A percentile compares a stretch with the other conserved stretches of the same genome.
Evolutionary conservation across 2,329 filamentous ascomycete genomes (phyloP).

Genomic region (Stachybotrys echinatus): DNA sequence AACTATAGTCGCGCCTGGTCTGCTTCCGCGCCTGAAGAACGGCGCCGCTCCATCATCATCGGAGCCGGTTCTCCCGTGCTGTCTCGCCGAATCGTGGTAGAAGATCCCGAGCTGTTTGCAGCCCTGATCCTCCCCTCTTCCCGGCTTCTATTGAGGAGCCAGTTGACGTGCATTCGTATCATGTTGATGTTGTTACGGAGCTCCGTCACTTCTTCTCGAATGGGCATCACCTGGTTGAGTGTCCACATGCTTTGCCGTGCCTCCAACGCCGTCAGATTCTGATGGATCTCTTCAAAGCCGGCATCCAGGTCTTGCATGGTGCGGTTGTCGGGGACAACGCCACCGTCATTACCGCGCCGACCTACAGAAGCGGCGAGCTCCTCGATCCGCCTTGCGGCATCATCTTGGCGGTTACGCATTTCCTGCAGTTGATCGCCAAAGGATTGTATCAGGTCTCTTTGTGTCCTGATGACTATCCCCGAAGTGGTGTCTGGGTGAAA

Average conservation of each 20-base stretch:
- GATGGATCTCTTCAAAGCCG: conserved; percentile 50
- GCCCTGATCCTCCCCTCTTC: conserved; percentile 38
- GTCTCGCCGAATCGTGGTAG: conserved; percentile 23
- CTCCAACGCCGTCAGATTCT: conserved; percentile 53
- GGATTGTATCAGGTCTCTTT: conserved; percentile 42
- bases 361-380: conserved; percentile 37
- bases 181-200: conserved; percentile 52
- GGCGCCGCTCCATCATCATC: conserved; percentile 26
- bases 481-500: conserved; percentile 46
- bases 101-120: conserved; percentile 26
- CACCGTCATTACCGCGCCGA: conserved; percentile 23
- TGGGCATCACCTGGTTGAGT: conserved; percentile 55
- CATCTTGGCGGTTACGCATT: conserved; percentile 25
- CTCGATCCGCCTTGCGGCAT: conserved; percentile 23
- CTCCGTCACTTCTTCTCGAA: conserved; percentile 59
- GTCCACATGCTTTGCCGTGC: conserved; percentile 56
- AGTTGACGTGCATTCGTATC: conserved; percentile 54
- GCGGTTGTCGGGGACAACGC: conserved; percentile 44
- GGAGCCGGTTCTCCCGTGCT: conserved; percentile 18
- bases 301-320: conserved; percentile 38
- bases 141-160: conserved; percentile 48
- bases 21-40: conserved; percentile 30
- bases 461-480: conserved; percentile 42
- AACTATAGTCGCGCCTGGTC: conserved; percentile 31
- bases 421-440: conserved; percentile 32